phyloP scores from a whole-genome alignment of 345 rosid species.

The Cardiospermum halicacabum region DNA sequence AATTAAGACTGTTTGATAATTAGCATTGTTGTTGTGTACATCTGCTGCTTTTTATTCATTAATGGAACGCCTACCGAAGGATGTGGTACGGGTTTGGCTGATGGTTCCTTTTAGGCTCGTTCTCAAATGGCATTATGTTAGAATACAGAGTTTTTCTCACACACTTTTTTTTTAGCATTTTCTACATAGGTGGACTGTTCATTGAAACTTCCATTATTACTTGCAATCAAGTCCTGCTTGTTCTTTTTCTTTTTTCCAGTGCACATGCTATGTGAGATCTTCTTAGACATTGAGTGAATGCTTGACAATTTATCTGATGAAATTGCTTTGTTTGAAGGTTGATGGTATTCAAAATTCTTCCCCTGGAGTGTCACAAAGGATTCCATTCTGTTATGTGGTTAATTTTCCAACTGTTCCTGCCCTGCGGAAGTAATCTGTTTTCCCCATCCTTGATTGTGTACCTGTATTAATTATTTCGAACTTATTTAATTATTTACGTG shows the following conservation, averaged over 20 bases:
- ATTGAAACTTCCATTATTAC: too few relatives aligned
- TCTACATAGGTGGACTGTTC: too few relatives aligned
- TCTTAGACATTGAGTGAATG: background rate
- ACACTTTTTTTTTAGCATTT: too few relatives aligned
- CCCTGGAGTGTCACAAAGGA: constrained; percentile 56
- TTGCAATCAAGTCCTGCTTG: too few relatives aligned
- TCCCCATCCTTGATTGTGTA: constrained; percentile 4
- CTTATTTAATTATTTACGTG: background rate
- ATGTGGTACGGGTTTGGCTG: background rate
- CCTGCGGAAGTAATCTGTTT: constrained; percentile 56
- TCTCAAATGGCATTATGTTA: too few relatives aligned
- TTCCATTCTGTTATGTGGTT: constrained; percentile 54
- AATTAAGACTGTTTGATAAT: constrained; percentile 1
- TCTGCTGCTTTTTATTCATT: too few relatives aligned
- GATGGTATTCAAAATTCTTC: constrained; percentile 42
- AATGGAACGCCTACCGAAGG: background rate
- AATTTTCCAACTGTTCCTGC: constrained; percentile 68
- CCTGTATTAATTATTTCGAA: background rate
- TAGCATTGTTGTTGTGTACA: background rate
- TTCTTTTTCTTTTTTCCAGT: too few relatives aligned
- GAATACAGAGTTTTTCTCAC: too few relatives aligned
- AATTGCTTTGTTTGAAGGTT: constrained; percentile 51
- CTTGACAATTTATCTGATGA: background rate
- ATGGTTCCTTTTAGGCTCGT: too few relatives aligned
- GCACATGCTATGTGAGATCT: background rate